Conservation (phyloP, 2,329 filamentous ascomycete genomes). For the Apiospora saccharicola region DNA sequence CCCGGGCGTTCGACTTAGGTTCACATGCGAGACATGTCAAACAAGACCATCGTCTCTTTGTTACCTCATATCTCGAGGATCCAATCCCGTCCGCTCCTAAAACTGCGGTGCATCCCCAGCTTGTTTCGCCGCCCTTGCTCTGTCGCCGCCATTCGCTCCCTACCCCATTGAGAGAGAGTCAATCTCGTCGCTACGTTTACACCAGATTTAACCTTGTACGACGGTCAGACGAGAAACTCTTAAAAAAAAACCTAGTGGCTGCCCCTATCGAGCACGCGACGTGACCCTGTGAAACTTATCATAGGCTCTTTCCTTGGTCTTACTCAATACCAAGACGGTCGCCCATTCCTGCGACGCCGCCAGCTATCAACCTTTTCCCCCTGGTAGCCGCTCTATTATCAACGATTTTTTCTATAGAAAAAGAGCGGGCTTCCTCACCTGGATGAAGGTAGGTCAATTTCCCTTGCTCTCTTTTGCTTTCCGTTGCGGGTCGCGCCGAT, state of each 20-base stretch:
- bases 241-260: too few species aligned
- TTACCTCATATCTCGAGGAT: slow-evolving; percentile 18
- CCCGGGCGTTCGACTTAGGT: neutral
- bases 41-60: slow-evolving; percentile 17
- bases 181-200: slow-evolving; percentile 3
- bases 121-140: neutral
- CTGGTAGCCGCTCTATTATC: neutral
- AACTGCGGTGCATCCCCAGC: neutral
- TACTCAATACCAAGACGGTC: neutral
- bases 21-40: slow-evolving; percentile 19
- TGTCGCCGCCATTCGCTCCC: slow-evolving; percentile 8
- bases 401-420: neutral
- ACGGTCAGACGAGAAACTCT: slow-evolving; percentile 21
- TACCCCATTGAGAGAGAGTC: neutral
- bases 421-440: neutral
- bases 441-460: neutral
- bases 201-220: slow-evolving; percentile 15
- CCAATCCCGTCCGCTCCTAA: slow-evolving; percentile 5
- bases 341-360: neutral
- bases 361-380: neutral
- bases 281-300: slow-evolving; percentile 16
- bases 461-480: neutral
- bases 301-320: slow-evolving; percentile 1
- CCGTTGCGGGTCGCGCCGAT: neutral
- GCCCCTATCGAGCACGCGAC: slow-evolving; percentile 15